These are phyloP conservation scores for Tuctoria greenei DNA, from an alignment of 176 grass and related monocot genomes.

Conservation along the genomic window DNA sequence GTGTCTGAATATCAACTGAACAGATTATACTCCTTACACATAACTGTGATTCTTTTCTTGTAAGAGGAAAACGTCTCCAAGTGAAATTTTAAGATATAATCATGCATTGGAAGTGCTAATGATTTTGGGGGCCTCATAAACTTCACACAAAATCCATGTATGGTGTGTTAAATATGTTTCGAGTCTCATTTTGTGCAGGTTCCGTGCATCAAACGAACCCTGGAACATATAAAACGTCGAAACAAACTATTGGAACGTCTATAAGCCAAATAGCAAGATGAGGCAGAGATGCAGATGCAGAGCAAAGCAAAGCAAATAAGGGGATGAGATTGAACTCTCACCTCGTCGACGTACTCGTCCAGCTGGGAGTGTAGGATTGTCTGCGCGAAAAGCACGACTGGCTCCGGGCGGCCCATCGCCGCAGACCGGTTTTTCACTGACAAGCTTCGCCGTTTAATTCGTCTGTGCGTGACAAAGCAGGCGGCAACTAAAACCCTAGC, in stretches of 20 bases:
- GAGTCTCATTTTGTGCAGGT: background rate
- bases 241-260: constrained; percentile 15
- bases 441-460: background rate
- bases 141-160: background rate
- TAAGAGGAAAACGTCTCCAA: background rate
- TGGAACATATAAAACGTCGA: background rate
- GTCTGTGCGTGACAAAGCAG: constrained; percentile 13
- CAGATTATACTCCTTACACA: background rate
- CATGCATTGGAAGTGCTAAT: background rate
- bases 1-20: background rate
- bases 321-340: constrained; percentile 29
- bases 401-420: constrained; percentile 88
- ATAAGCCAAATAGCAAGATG: constrained; percentile 6
- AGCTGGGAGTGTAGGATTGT: constrained; percentile 90
- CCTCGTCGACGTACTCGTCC: constrained; percentile 98
- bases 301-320: background rate
- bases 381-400: constrained; percentile 87
- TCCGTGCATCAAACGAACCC: background rate
- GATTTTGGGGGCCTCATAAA: background rate
- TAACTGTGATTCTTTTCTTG: background rate
- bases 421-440: background rate
- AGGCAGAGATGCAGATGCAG: background rate
- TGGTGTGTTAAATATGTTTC: background rate
- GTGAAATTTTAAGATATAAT: background rate
- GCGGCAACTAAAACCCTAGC: constrained; percentile 34